Percentiles rank a stretch among this genome's conserved stretches.
These are phyloP conservation scores for Leucogyrophana mollusca DNA, from an alignment of 768 basidiomycete genomes.

Conservation along the genomic window DNA sequence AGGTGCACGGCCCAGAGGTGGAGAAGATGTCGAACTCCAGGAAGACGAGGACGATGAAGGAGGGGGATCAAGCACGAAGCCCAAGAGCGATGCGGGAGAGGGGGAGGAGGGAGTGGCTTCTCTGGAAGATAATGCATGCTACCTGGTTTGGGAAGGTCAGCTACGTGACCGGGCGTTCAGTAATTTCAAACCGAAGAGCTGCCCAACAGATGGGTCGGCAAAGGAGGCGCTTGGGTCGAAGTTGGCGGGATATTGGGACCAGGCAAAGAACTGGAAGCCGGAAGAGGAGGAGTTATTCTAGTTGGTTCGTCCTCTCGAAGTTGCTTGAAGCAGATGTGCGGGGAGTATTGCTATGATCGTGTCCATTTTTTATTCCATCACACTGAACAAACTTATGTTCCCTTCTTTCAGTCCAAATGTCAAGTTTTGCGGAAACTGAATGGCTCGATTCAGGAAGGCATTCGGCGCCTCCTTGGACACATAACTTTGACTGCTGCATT, in stretches of 20 bases:
- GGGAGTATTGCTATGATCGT: too few species aligned
- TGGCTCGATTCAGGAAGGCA: too few species aligned
- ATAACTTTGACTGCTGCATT: too few species aligned
- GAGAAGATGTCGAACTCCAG: conserved; percentile 68
- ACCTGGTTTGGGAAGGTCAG: conserved; percentile 90
- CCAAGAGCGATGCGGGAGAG: conserved; percentile 31
- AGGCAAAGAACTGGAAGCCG: conserved; percentile 86
- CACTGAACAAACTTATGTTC: too few species aligned
- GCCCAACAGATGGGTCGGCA: conserved; percentile 81
- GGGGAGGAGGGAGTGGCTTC: conserved; percentile 39
- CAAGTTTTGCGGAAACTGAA: too few species aligned
- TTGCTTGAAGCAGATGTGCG: neutral
- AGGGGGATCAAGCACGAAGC: conserved; percentile 26
- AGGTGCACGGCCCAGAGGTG: conserved; percentile 74
- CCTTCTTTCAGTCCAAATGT: too few species aligned
- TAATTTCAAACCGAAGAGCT: conserved; percentile 76
- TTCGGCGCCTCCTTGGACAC: too few species aligned
- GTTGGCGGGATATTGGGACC: conserved; percentile 91
- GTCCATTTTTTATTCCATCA: too few species aligned
- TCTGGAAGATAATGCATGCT: conserved; percentile 87
- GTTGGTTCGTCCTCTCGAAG: conserved; percentile 8
- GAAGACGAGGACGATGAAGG: conserved; percentile 44
- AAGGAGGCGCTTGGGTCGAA: conserved; percentile 85
- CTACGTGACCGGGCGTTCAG: conserved; percentile 80
- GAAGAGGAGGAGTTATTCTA: conserved; percentile 77